Evolutionary conservation across 1,284 basidiomycete genomes (phyloP).

Genomic region (Rhodotorula sp.): DNA sequence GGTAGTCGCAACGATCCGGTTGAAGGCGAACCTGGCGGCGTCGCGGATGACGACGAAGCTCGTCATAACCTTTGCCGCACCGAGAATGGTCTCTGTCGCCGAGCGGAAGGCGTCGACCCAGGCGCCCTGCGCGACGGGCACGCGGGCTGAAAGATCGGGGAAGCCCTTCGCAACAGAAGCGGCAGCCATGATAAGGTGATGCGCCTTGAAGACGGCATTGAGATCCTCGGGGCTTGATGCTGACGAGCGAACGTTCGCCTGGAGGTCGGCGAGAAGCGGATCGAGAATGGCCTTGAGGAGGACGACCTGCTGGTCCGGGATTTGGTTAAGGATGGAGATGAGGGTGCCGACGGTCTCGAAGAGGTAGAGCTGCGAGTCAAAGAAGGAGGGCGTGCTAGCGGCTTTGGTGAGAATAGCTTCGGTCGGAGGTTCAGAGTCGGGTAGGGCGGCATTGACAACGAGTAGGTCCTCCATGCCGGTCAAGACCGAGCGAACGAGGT

Average conservation of each 20-base stretch:
- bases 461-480: constrained; percentile 65
- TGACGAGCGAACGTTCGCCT: constrained; percentile 52
- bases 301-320: constrained; percentile 66
- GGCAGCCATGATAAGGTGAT: constrained; percentile 92
- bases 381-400: constrained; percentile 66
- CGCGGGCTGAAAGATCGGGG: constrained; percentile 66
- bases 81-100: constrained; percentile 83
- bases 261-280: constrained; percentile 61
- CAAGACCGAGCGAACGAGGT: constrained; percentile 69
- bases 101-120: constrained; percentile 77
- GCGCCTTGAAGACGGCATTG: constrained; percentile 78
- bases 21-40: constrained; percentile 90
- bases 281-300: constrained; percentile 58
- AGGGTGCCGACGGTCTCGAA: constrained; percentile 90
- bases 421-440: constrained; percentile 54
- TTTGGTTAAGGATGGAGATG: constrained; percentile 66
- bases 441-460: constrained; percentile 52
- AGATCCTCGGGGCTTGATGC: constrained; percentile 62
- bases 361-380: constrained; percentile 91
- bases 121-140: constrained; percentile 70
- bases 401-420: constrained; percentile 70
- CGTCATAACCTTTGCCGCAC: constrained; percentile 85
- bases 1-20: constrained; percentile 84
- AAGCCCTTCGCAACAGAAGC: constrained; percentile 97
- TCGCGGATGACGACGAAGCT: constrained; percentile 83